Conservation (phyloP, 2,329 filamentous ascomycete species). For the Aureobasidium subglaciale region DNA sequence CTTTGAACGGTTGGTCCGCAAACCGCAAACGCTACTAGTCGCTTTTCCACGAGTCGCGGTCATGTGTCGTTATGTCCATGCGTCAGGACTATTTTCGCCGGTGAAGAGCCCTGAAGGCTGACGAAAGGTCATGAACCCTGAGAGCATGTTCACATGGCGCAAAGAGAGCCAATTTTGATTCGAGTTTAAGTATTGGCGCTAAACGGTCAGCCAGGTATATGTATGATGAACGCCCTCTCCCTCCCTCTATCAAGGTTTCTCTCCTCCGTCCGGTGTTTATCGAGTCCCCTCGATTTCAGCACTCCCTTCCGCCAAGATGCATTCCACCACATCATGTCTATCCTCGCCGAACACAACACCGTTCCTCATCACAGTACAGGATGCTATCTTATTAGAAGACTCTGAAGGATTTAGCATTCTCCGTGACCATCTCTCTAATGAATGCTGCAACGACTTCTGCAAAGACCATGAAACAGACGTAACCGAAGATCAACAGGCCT, state of each 20-base stretch:
- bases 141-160: constrained; percentile 9
- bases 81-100: constrained; percentile 6
- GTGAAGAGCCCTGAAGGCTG: background rate
- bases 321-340: constrained; percentile 11
- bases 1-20: constrained; percentile 6
- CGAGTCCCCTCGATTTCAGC: background rate
- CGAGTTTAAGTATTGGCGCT: background rate
- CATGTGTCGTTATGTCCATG: constrained; percentile 11
- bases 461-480: constrained; percentile 31
- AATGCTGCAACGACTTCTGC: constrained; percentile 39
- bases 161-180: constrained; percentile 12
- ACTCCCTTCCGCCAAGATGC: background rate
- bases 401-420: constrained; percentile 39
- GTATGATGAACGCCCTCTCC: background rate
- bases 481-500: constrained; percentile 30
- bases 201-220: constrained; percentile 12
- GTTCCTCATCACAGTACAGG: constrained; percentile 37
- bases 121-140: constrained; percentile 9
- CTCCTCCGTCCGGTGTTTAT: constrained; percentile 2
- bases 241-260: constrained; percentile 8
- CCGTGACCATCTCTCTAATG: constrained; percentile 34
- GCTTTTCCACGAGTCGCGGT: constrained; percentile 9
- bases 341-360: constrained; percentile 29
- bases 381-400: constrained; percentile 32
- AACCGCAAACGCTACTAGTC: constrained; percentile 12